Conservation (phyloP, 805 yeast genomes). For the Blastobotrys terrestris region DNA sequence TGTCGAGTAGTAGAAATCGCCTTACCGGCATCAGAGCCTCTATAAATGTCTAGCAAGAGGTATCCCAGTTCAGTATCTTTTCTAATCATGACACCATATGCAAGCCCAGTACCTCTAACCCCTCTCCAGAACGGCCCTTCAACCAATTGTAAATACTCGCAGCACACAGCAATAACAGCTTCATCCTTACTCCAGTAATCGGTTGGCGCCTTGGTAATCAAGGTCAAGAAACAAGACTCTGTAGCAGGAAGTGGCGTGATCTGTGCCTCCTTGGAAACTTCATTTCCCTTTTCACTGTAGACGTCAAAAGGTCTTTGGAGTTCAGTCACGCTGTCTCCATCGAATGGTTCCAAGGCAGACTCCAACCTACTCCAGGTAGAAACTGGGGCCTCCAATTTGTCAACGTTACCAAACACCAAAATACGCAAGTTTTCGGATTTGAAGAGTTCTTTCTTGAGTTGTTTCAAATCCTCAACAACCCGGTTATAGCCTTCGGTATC, state of each 20-base stretch:
- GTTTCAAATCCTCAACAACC: conserved; percentile 46
- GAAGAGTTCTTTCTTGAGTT: conserved; percentile 47
- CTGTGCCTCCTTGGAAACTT: conserved; percentile 48
- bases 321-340: conserved; percentile 2
- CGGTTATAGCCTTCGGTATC: conserved; percentile 43
- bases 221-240: conserved; percentile 65
- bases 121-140: conserved; percentile 98
- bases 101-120: conserved; percentile 88
- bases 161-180: conserved; percentile 63
- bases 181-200: conserved; percentile 52
- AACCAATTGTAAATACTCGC: conserved; percentile 72
- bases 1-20: conserved; percentile 53
- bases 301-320: conserved; percentile 42
- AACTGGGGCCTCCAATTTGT: conserved; percentile 48
- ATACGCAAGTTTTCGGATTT: conserved; percentile 55
- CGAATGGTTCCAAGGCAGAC: conserved; percentile 9
- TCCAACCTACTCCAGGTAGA: conserved; percentile 47
- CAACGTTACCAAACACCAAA: conserved; percentile 64
- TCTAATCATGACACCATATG: conserved; percentile 74
- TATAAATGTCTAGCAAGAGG: conserved; percentile 59
- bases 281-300: conserved; percentile 49
- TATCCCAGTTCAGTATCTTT: conserved; percentile 60
- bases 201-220: conserved; percentile 55
- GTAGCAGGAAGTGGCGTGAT: conserved; percentile 76
- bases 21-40: conserved; percentile 76